Conservation (phyloP, 176 grass and related monocot species). For the Raddia distichophylla region DNA sequence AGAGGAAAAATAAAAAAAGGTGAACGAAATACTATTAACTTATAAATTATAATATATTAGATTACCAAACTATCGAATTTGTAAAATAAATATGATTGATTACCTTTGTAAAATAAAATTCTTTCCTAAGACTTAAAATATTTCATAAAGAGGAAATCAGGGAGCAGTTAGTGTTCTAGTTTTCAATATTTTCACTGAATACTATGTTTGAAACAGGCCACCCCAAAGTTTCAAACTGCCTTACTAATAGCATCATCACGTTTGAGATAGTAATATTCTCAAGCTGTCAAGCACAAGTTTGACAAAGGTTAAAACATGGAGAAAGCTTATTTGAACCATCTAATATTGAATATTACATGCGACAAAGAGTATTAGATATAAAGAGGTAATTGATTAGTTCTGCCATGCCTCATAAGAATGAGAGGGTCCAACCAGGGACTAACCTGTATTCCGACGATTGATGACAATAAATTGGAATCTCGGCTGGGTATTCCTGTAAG, state of each 20-base stretch:
- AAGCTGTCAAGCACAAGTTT: not conserved
- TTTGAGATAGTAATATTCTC: not conserved
- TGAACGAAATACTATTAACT: not conserved
- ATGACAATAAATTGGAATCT: constrained; percentile 76
- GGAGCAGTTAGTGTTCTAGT: not conserved
- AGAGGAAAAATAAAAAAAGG: not conserved
- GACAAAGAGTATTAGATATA: not conserved
- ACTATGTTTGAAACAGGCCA: not conserved
- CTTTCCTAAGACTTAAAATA: not conserved
- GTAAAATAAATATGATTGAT: constrained; percentile 3
- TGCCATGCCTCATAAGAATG: not conserved
- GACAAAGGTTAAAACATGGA: not conserved
- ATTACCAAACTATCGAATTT: not conserved
- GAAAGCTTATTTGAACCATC: not conserved
- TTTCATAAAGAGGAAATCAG: not conserved
- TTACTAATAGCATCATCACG: not conserved
- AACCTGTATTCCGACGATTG: constrained; percentile 73
- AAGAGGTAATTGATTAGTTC: not conserved
- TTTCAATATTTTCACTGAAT: constrained; percentile 6
- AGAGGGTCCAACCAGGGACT: not conserved
- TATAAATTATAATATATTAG: not conserved
- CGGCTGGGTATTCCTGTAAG: constrained; percentile 58
- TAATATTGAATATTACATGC: not conserved
- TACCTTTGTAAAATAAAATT: not conserved
- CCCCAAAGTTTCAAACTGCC: not conserved